These are phyloP conservation scores for Alternaria metachromatica DNA, from an alignment of 2,329 filamentous ascomycete species.

Conservation along the genomic window DNA sequence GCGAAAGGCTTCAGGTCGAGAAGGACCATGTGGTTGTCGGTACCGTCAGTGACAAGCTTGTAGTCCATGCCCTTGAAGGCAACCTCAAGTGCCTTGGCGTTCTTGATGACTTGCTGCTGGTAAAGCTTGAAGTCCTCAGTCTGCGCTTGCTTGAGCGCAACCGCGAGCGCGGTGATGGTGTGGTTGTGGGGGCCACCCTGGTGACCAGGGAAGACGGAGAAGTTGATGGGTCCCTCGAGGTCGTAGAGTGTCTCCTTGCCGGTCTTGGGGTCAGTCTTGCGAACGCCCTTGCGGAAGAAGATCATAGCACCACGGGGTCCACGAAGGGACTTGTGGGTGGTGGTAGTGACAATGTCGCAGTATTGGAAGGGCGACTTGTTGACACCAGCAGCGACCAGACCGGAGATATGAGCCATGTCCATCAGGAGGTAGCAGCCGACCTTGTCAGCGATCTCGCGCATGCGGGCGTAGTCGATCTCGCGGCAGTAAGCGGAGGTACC, in stretches of 20 bases:
- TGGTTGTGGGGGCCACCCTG: slow-evolving; percentile 99
- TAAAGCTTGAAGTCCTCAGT: slow-evolving; percentile 90
- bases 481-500: slow-evolving; percentile 96
- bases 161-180: slow-evolving; percentile 93
- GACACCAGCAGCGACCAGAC: slow-evolving; percentile 88
- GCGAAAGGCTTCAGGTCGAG: slow-evolving; percentile 87
- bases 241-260: slow-evolving; percentile 87
- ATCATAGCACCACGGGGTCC: slow-evolving; percentile 97
- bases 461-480: slow-evolving; percentile 91
- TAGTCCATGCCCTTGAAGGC: slow-evolving; percentile 72
- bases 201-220: slow-evolving; percentile 96
- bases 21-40: slow-evolving; percentile 95
- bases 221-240: slow-evolving; percentile 91
- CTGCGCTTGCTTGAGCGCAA: slow-evolving; percentile 93
- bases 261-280: slow-evolving; percentile 81
- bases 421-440: slow-evolving; percentile 90
- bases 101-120: slow-evolving; percentile 87
- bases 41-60: slow-evolving; percentile 90
- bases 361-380: slow-evolving; percentile 87
- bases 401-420: slow-evolving; percentile 98
- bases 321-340: slow-evolving; percentile 95
- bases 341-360: slow-evolving; percentile 96
- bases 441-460: slow-evolving; percentile 90
- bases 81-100: slow-evolving; percentile 87
- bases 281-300: slow-evolving; percentile 94